Evolutionary conservation across 192 early-diverging fungal species (phyloP), one percentile per base, ranked within the genome.

Genomic region (Linderina pennispora): DNA sequence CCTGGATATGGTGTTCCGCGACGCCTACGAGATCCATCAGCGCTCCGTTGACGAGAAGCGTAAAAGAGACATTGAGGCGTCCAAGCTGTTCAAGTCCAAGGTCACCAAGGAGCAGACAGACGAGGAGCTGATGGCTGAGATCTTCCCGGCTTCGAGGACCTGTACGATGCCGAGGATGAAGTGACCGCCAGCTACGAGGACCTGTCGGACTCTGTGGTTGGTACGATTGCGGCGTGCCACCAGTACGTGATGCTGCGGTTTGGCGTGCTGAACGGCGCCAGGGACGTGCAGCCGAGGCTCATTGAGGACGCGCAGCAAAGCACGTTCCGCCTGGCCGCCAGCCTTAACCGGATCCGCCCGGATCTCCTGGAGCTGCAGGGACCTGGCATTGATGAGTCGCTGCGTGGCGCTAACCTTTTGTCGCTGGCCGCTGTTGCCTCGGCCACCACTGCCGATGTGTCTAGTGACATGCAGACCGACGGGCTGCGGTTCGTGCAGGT

Each of bases 141-240:
- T 86, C 31, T 97, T 97, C 76, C 88, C 1, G 88, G 89, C 47
- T 93, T 82, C 62, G 82, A 76, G 15, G 81, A 89, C 25, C 47
- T 87, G 4, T 62, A 71, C 5, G 75, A 75, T 15, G 77, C 62
- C n/a, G 19, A 36, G 21, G 68, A 77, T 4, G 61, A 61, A 3
- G 40, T 55, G 0, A 50, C 50, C 53, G 46, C 80, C 3, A 60
- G 62, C 32, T 71, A 62, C 39, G 58, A 62, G 33, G 51, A 75
- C 9, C 56, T 79, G 46, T 45, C 67, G 2, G 76, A 77, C 1
- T 62, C 78, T 16, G 49, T 75, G 0, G 72, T 77, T 18, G 54
- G 70, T 8, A 61, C 62, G 6, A 55, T 79, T 2, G 62, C 61
- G 15, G 65, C 67, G 8, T 67, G 63, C 32, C 78, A 80, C 47